Percentiles rank a stretch among this genome's conserved stretches.
Evolutionary conservation across 331 rosid species (phyloP).

Genomic region (Dryas integrifolia): DNA sequence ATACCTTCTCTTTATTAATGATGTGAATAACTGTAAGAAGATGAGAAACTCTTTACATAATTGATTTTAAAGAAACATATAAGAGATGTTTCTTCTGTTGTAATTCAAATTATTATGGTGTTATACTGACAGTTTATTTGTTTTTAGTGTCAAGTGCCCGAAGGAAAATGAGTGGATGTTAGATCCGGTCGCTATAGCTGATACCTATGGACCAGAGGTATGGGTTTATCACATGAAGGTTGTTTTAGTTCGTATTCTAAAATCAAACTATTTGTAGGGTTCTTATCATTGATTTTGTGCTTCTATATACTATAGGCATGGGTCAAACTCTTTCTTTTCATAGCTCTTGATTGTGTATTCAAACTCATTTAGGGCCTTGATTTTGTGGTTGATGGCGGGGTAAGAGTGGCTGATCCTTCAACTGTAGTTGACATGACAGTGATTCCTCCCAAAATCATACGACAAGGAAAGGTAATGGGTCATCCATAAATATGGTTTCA

Average conservation of each 20-base stretch:
- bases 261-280: background rate
- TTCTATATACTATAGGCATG: background rate
- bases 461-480: slow-evolving; percentile 80
- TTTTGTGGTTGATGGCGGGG: slow-evolving; percentile 86
- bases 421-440: slow-evolving; percentile 89
- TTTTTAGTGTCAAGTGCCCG: slow-evolving; percentile 68
- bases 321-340: background rate
- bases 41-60: background rate
- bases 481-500: slow-evolving; percentile 15
- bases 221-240: slow-evolving; percentile 19
- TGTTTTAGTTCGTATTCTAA: background rate
- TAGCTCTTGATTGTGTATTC: slow-evolving; percentile 13
- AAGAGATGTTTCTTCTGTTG: slow-evolving; percentile 19
- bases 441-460: slow-evolving; percentile 67
- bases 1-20: background rate
- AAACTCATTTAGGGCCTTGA: slow-evolving; percentile 74
- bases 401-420: slow-evolving; percentile 90
- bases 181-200: slow-evolving; percentile 86
- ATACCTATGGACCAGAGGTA: slow-evolving; percentile 87
- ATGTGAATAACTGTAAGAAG: background rate
- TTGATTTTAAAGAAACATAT: background rate
- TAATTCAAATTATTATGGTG: background rate
- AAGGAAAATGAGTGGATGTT: slow-evolving; percentile 82
- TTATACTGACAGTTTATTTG: slow-evolving; percentile 10
- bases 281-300: background rate